Percentiles rank a stretch among this genome's conserved stretches.
phyloP scores from a whole-genome alignment of 2,329 filamentous ascomycete genomes.

The Zalaria obscura region DNA sequence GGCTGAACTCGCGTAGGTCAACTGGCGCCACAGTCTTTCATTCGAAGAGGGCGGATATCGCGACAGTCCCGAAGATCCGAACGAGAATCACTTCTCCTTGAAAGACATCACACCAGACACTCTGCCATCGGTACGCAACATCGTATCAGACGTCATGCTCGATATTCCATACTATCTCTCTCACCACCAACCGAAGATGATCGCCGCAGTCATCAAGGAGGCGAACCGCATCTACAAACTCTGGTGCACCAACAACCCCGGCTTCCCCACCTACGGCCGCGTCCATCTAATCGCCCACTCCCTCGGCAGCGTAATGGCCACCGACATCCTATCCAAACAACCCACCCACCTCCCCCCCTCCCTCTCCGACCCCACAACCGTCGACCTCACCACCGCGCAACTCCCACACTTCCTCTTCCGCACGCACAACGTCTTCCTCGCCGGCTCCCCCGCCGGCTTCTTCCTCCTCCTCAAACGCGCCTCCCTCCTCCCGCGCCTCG shows the following conservation, averaged over 20 bases:
- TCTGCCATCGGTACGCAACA: slow-evolving; percentile 75
- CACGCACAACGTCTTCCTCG: slow-evolving; percentile 76
- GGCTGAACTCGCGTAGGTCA: slow-evolving; percentile 34
- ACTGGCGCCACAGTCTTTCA: slow-evolving; percentile 81
- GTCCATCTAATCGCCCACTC: slow-evolving; percentile 92
- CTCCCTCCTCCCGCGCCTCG: slow-evolving; percentile 59
- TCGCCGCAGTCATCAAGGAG: slow-evolving; percentile 72
- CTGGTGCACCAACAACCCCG: slow-evolving; percentile 89
- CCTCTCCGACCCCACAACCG: slow-evolving; percentile 16
- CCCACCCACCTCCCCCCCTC: slow-evolving; percentile 52
- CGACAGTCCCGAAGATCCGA: slow-evolving; percentile 41
- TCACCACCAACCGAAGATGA: slow-evolving; percentile 90
- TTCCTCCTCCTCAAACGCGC: slow-evolving; percentile 74
- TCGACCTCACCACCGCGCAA: slow-evolving; percentile 10
- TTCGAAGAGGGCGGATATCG: slow-evolving; percentile 62
- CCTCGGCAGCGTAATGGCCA: slow-evolving; percentile 83
- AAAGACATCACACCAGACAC: slow-evolving; percentile 87
- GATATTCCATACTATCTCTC: slow-evolving; percentile 98
- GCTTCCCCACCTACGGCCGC: slow-evolving; percentile 59
- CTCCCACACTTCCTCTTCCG: slow-evolving; percentile 69
- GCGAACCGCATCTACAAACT: slow-evolving; percentile 91
- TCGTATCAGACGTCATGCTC: slow-evolving; percentile 96
- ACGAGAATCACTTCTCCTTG: slow-evolving; percentile 50
- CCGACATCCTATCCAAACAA: slow-evolving; percentile 82
- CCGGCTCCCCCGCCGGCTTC: slow-evolving; percentile 82